These are phyloP conservation scores for Neurospora sp. DNA, from an alignment of 495 filamentous ascomycete species.

Conservation along the genomic window DNA sequence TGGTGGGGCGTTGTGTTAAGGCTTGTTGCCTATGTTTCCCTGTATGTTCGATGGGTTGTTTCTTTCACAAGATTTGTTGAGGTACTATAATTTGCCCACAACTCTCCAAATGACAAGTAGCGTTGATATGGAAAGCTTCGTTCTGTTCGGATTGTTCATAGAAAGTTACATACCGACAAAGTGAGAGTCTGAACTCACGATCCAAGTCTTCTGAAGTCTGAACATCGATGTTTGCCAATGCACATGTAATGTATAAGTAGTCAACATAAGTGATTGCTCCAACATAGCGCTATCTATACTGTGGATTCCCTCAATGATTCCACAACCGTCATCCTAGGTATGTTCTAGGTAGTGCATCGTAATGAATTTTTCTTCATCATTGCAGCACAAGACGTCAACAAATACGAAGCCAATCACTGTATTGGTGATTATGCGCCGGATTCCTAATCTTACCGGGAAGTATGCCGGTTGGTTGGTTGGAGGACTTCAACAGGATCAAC, in stretches of 20 bases:
- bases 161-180: neutral
- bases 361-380: neutral
- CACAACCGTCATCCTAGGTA: neutral
- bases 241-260: neutral
- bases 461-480: neutral
- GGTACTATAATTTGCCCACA: neutral
- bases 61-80: neutral
- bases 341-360: neutral
- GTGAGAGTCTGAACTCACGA: neutral
- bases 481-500: neutral
- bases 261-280: neutral
- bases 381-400: neutral
- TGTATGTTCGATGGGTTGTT: neutral
- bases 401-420: constrained; percentile 5
- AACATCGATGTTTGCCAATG: neutral
- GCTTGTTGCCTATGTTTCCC: neutral
- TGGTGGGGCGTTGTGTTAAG: neutral
- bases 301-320: neutral
- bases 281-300: neutral
- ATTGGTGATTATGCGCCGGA: constrained; percentile 4
- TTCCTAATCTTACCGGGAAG: neutral
- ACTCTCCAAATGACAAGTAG: neutral
- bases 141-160: neutral
- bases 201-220: neutral
- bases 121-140: neutral